These are phyloP conservation scores for Pelargonium cotyledonis DNA, from an alignment of 441 rosid species.

Conservation along the genomic window DNA sequence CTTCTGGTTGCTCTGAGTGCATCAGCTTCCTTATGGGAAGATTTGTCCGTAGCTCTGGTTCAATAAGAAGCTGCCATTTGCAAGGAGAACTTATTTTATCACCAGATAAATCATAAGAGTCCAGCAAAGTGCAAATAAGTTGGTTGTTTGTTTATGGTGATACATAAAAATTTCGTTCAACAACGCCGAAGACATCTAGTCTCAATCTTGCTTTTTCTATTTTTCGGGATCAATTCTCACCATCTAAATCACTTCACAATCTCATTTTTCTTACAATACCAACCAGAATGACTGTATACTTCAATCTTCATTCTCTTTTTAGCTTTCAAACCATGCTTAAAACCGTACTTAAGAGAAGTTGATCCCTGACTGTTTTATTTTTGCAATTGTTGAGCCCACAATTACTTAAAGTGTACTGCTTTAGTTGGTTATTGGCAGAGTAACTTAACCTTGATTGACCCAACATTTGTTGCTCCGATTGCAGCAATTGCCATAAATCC, in stretches of 20 bases:
- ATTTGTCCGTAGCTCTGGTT: slow-evolving; percentile 78
- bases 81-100: slow-evolving; percentile 8
- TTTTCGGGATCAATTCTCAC: neutral
- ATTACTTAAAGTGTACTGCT: neutral
- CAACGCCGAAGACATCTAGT: neutral
- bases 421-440: neutral
- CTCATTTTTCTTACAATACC: neutral
- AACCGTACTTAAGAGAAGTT: neutral
- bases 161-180: neutral
- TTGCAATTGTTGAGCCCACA: neutral
- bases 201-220: neutral
- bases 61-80: slow-evolving; percentile 62
- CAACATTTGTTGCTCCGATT: slow-evolving; percentile 88
- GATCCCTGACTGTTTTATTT: neutral
- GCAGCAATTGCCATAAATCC: slow-evolving; percentile 92
- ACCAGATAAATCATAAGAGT: neutral
- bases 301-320: neutral
- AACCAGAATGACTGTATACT: neutral
- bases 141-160: neutral
- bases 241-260: neutral
- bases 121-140: neutral
- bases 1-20: slow-evolving; percentile 59
- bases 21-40: slow-evolving; percentile 53
- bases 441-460: slow-evolving; percentile 74
- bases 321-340: neutral